phyloP scores from a whole-genome alignment of 768 basidiomycete species.

The Cyclocybe aegerita region DNA sequence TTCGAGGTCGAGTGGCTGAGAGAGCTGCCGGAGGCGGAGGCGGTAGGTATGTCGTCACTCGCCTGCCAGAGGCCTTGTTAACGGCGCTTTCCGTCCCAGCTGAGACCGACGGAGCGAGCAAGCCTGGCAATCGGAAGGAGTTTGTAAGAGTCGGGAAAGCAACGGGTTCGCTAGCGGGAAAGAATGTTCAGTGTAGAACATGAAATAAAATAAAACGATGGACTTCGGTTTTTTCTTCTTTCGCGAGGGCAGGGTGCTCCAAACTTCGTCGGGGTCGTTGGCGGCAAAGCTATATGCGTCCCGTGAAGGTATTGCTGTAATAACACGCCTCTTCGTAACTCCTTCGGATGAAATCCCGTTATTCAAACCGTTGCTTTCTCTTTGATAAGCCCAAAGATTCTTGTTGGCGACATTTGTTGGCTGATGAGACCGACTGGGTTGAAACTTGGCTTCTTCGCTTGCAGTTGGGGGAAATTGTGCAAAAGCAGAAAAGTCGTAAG shows the following conservation, averaged over 20 bases:
- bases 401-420: no score
- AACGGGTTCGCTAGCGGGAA: not conserved
- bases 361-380: no score
- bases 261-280: constrained; percentile 32
- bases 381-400: no score
- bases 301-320: not conserved
- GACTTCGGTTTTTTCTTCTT: constrained; percentile 29
- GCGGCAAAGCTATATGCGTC: constrained; percentile 28
- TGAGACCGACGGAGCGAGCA: not conserved
- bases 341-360: no score
- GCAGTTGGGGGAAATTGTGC: no score
- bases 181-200: not conserved
- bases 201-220: constrained; percentile 2
- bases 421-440: no score
- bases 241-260: constrained; percentile 34
- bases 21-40: constrained; percentile 9
- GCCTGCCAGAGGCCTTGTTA: constrained; percentile 3
- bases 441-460: no score
- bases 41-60: constrained; percentile 18
- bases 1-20: not conserved
- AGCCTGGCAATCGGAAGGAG: constrained; percentile 19
- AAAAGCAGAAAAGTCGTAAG: no score
- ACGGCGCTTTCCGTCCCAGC: constrained; percentile 1
- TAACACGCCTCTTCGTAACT: no score
- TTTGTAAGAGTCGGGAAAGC: constrained; percentile 4